A percentile compares a stretch with the other conserved stretches of the same genome.
Evolutionary conservation across 2,329 filamentous ascomycete species (phyloP).

Genomic region (Cercospora zeae-maydis): DNA sequence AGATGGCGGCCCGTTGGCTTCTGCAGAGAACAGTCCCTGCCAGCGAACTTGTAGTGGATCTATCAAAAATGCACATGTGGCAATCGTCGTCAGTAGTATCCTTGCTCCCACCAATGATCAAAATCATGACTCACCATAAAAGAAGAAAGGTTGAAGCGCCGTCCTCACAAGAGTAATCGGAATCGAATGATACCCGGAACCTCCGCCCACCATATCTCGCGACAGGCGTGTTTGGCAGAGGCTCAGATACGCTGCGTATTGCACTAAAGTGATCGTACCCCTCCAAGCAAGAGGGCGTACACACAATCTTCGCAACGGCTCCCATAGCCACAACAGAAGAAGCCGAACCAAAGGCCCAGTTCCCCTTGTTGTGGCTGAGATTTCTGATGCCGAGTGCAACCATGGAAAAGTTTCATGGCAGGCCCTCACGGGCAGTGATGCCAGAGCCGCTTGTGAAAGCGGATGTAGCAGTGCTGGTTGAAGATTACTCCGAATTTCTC

Average conservation of each 20-base stretch:
- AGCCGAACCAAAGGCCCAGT: constrained; percentile 24
- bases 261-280: constrained; percentile 68
- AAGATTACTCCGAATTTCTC: constrained; percentile 99
- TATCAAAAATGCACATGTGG: neutral
- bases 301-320: constrained; percentile 93
- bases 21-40: neutral
- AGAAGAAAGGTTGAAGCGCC: constrained; percentile 61
- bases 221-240: constrained; percentile 23
- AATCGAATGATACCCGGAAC: constrained; percentile 73
- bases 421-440: constrained; percentile 76
- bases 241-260: constrained; percentile 77
- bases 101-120: constrained; percentile 21
- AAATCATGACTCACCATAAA: constrained; percentile 44
- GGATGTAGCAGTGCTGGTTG: constrained; percentile 43
- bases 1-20: neutral
- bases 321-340: constrained; percentile 61
- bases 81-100: constrained; percentile 42
- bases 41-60: neutral
- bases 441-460: constrained; percentile 35
- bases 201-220: constrained; percentile 32
- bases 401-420: constrained; percentile 67
- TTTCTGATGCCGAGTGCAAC: constrained; percentile 93
- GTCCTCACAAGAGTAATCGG: constrained; percentile 85
- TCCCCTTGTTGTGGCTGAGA: constrained; percentile 54
- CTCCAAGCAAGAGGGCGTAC: constrained; percentile 38